Conservation (phyloP, 345 rosid species). For the Eucalyptus virginea region DNA sequence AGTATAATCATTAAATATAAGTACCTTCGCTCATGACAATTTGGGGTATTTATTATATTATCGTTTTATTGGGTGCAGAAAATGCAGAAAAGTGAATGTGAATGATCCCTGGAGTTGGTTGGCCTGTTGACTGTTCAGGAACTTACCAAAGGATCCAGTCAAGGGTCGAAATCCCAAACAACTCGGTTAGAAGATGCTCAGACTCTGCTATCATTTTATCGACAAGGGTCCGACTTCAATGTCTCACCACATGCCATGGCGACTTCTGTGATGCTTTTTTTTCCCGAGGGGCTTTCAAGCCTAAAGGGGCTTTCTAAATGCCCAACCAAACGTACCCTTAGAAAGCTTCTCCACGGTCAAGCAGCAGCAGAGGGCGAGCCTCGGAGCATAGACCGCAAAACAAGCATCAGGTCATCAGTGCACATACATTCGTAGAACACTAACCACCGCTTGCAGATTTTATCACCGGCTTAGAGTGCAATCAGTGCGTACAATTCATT, state of each 20-base stretch:
- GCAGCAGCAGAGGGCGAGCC: neutral
- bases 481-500: neutral
- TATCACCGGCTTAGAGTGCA: neutral
- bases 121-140: neutral
- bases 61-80: neutral
- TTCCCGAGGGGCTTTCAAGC: too few species aligned
- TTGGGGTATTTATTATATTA: neutral
- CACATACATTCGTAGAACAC: neutral
- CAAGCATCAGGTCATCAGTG: neutral
- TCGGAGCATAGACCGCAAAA: neutral
- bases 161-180: neutral
- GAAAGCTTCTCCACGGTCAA: neutral
- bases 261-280: neutral
- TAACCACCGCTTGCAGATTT: neutral
- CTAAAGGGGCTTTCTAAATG: too few species aligned
- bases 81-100: neutral
- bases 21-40: neutral
- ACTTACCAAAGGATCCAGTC: neutral
- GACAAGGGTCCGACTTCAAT: neutral
- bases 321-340: neutral
- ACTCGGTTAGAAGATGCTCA: neutral
- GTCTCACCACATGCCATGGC: neutral
- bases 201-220: neutral
- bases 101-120: neutral
- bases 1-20: neutral